phyloP scores from a whole-genome alignment of 106 monocot species.

The Dioscorea alata region DNA sequence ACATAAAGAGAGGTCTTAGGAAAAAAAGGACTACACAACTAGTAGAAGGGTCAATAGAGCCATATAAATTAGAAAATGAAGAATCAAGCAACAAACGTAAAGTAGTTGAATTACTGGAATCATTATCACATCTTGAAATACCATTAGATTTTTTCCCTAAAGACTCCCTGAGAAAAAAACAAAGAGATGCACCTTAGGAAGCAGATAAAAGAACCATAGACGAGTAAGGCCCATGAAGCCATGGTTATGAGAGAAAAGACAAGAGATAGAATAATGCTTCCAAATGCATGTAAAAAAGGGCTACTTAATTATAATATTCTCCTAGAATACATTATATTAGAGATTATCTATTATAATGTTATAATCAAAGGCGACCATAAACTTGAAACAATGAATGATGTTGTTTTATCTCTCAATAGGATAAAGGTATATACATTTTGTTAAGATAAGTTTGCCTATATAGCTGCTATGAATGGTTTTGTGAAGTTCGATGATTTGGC shows the following conservation, averaged over 20 bases:
- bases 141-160: no score
- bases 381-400: slow-evolving; percentile 55
- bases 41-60: no score
- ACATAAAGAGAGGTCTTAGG: no score
- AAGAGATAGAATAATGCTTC: slow-evolving; percentile 47
- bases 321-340: slow-evolving; percentile 29
- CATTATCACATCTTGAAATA: no score
- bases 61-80: no score
- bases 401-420: slow-evolving; percentile 25
- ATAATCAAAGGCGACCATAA: slow-evolving; percentile 83
- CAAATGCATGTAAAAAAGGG: slow-evolving; percentile 71
- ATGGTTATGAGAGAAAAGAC: slow-evolving; percentile 52
- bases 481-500: slow-evolving; percentile 47
- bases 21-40: no score
- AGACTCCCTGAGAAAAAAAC: no score
- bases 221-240: slow-evolving; percentile 52
- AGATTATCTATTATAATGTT: slow-evolving; percentile 66
- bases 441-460: slow-evolving; percentile 71
- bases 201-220: no score
- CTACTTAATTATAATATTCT: slow-evolving; percentile 57
- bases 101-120: no score
- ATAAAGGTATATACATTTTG: slow-evolving; percentile 44
- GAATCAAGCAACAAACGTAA: no score
- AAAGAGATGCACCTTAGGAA: no score
- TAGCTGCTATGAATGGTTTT: slow-evolving; percentile 73